Evolutionary conservation across 768 basidiomycete species (phyloP), one percentile per base, ranked within the genome.

Genomic region (Podaxis pistillaris): DNA sequence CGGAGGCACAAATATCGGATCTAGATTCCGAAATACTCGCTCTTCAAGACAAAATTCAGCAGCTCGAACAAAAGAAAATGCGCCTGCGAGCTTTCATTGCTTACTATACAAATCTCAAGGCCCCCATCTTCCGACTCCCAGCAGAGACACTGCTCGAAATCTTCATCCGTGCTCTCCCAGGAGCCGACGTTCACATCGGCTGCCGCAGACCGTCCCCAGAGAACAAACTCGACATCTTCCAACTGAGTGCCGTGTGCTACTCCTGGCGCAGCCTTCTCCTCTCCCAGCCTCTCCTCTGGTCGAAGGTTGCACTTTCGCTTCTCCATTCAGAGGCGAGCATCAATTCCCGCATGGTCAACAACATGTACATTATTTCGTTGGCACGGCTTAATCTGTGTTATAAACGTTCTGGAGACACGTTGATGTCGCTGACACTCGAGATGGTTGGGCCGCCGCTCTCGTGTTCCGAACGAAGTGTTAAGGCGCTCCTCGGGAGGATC

Each of bases 281-380:
- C 11, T 55, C 37, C n/a, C 53, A 55, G 19, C 53, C 53, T 15
- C 53, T 55, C 12, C 37, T 55, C n/a, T 55, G 53, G 53, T 55
- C 53, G 4, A 55, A 55, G 28, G 53, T 55, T 22, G 28, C 28
- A 30, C 33, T 55, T n/a, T 55, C 53, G 13, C 36, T 55, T 11
- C 53, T 33, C 8, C 53, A 55, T 55, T n/a, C 53, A 8, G 53
- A 55, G 33, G n/a, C 53, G 19, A 55, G 53, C 17, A 36, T 55
- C n/a, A 13, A 13, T 11, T 37, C 9, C 15, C 53, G 53, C 53
- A 38, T 33, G 13, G 5, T 19, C 53, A 36, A 13, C 41, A 44
- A 44, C 41, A 55, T 19, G 17, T 26, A 55, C 22, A 37, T 12
- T 3, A n/a, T 9, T 36, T 30, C 36, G 5, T 28, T 55, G 17